Percentiles rank a stretch among this genome's conserved stretches.
Conservation (phyloP, 2,329 filamentous ascomycete species). For the Fusarium equiseti region DNA sequence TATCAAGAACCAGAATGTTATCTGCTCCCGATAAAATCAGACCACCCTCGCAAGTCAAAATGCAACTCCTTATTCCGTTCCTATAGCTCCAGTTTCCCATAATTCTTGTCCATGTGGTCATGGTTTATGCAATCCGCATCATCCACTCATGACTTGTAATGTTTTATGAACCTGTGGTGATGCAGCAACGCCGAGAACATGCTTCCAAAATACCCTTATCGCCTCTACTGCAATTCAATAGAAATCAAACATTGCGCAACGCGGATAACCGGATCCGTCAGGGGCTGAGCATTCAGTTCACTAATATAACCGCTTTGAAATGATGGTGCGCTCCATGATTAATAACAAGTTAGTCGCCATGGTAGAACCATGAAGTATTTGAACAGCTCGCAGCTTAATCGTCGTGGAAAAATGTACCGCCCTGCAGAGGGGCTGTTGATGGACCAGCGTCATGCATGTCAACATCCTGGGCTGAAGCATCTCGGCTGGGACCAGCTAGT, state of each 20-base stretch:
- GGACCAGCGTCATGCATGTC: conserved; percentile 69
- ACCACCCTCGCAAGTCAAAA: conserved; percentile 39
- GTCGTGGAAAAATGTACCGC: conserved; percentile 65
- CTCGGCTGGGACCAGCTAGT: conserved; percentile 50
- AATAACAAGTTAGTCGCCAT: conserved; percentile 27
- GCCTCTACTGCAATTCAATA: conserved; percentile 49
- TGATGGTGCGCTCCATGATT: conserved; percentile 14
- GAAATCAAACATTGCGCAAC: conserved; percentile 50
- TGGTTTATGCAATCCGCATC: conserved; percentile 49
- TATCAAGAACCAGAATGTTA: conserved; percentile 40
- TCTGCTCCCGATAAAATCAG: conserved; percentile 32
- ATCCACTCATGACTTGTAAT: conserved; percentile 43
- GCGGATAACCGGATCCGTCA: conserved; percentile 44
- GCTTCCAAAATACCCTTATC: conserved; percentile 50
- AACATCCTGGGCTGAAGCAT: conserved; percentile 60
- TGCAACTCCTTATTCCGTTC: conserved; percentile 45
- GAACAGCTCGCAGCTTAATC: conserved; percentile 48
- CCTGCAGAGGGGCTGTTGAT: conserved; percentile 65
- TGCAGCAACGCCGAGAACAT: conserved; percentile 54
- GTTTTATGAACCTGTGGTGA: conserved; percentile 43
- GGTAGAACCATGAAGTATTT: conserved; percentile 18
- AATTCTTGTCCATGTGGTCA: conserved; percentile 43
- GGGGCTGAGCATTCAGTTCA: conserved; percentile 39
- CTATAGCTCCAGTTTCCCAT: conserved; percentile 43
- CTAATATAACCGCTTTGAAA: conserved; percentile 22